phyloP scores from a whole-genome alignment of 1,284 basidiomycete genomes.

The Pascua sp. region DNA sequence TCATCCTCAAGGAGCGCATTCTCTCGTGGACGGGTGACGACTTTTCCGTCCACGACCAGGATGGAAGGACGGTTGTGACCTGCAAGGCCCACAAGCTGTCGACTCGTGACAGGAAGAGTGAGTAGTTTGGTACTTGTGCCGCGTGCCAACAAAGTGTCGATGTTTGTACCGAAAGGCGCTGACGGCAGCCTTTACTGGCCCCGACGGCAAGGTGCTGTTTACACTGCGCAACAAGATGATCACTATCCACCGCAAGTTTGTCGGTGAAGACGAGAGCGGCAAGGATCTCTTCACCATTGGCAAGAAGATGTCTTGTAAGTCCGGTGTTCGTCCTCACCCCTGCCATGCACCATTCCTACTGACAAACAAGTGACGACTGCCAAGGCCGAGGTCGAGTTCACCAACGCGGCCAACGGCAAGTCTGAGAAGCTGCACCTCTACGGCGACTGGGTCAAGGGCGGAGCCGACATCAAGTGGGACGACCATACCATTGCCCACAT shows the following conservation, averaged over 20 bases:
- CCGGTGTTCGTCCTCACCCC: too few relatives aligned
- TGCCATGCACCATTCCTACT: too few relatives aligned
- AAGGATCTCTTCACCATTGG: too few relatives aligned
- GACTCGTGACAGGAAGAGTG: slow-evolving; percentile 10
- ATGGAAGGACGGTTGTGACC: background rate
- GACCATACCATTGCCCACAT: slow-evolving; percentile 38
- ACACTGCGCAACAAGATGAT: slow-evolving; percentile 24
- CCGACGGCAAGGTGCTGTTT: slow-evolving; percentile 1
- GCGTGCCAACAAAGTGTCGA: too few relatives aligned
- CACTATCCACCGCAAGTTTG: slow-evolving; percentile 6
- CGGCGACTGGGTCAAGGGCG: slow-evolving; percentile 40
- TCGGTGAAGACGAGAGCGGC: too few relatives aligned
- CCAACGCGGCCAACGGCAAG: slow-evolving; percentile 29
- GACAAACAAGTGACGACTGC: too few relatives aligned
- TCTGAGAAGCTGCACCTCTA: slow-evolving; percentile 26
- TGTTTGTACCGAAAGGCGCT: too few relatives aligned
- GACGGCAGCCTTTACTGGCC: background rate
- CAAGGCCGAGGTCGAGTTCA: slow-evolving; percentile 30
- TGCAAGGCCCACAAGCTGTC: background rate
- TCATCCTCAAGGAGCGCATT: slow-evolving; percentile 33
- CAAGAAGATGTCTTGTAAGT: too few relatives aligned
- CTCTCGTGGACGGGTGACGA: slow-evolving; percentile 2
- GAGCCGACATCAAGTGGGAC: slow-evolving; percentile 30
- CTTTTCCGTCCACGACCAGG: background rate
- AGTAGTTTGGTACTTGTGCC: background rate